Conservation (phyloP, 495 filamentous ascomycete species). For the Penicillium cataractarum region DNA sequence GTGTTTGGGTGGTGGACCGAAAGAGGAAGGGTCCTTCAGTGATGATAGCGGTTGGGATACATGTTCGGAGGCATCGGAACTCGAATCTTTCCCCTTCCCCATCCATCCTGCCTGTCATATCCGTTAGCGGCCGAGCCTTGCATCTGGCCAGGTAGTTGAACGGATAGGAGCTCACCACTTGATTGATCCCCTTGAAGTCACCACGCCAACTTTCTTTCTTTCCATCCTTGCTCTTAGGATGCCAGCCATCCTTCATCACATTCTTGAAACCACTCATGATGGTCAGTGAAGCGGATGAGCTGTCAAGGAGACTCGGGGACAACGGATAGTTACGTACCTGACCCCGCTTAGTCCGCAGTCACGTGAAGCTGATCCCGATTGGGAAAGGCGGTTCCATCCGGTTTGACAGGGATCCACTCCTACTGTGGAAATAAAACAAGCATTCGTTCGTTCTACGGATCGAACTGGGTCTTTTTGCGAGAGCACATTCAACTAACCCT, state of each 20-base stretch:
- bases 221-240: slow-evolving; percentile 59
- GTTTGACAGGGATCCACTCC: too few relatives aligned
- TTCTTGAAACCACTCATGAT: slow-evolving; percentile 56
- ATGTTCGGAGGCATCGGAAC: slow-evolving; percentile 46
- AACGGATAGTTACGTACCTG: neutral
- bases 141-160: neutral
- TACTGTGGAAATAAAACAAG: too few relatives aligned
- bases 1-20: slow-evolving; percentile 84
- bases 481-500: too few relatives aligned
- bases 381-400: neutral
- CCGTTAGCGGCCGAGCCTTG: slow-evolving; percentile 14
- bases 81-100: slow-evolving; percentile 55
- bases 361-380: slow-evolving; percentile 2
- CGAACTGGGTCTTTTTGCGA: too few relatives aligned
- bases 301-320: neutral
- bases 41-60: slow-evolving; percentile 71
- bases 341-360: slow-evolving; percentile 14
- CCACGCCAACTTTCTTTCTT: slow-evolving; percentile 60
- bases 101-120: slow-evolving; percentile 34
- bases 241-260: slow-evolving; percentile 61
- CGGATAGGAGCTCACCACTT: slow-evolving; percentile 49
- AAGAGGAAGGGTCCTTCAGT: slow-evolving; percentile 80
- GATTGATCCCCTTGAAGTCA: slow-evolving; percentile 63
- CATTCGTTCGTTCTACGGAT: too few relatives aligned
- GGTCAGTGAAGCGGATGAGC: slow-evolving; percentile 1